Percentiles rank a stretch among this genome's conserved stretches.
Evolutionary conservation across 208 protist species (phyloP).

Genomic region (Crithidia brevicula): DNA sequence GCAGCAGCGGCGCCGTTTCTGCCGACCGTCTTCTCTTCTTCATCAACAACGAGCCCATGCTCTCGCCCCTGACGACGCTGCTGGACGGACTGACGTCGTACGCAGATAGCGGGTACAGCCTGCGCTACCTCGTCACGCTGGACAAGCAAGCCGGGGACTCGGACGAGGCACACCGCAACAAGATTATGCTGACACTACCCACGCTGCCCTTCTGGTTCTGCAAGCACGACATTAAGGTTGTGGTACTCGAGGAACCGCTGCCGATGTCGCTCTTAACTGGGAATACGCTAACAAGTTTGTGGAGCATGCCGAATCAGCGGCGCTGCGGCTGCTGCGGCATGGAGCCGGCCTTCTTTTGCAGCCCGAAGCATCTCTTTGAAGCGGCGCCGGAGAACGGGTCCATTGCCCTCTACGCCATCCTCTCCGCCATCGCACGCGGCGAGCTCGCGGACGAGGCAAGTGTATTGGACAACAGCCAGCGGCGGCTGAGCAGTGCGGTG

Average conservation of each 20-base stretch:
- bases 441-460: slow-evolving; percentile 9
- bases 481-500: slow-evolving; percentile 67
- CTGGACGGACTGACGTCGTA: slow-evolving; percentile 40
- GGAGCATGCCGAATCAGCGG: neutral
- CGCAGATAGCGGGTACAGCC: slow-evolving; percentile 25
- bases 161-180: slow-evolving; percentile 17
- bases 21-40: slow-evolving; percentile 44
- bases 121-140: slow-evolving; percentile 33
- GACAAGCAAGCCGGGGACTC: slow-evolving; percentile 13
- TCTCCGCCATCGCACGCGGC: slow-evolving; percentile 18
- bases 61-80: slow-evolving; percentile 46
- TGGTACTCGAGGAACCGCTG: slow-evolving; percentile 51
- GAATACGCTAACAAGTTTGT: neutral
- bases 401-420: slow-evolving; percentile 23
- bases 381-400: slow-evolving; percentile 19
- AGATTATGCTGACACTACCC: slow-evolving; percentile 22
- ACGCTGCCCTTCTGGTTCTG: slow-evolving; percentile 48
- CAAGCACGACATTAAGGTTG: slow-evolving; percentile 51
- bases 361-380: slow-evolving; percentile 37
- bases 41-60: slow-evolving; percentile 39
- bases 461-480: slow-evolving; percentile 33
- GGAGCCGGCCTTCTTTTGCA: slow-evolving; percentile 30
- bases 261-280: slow-evolving; percentile 16
- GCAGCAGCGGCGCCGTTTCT: slow-evolving; percentile 5
- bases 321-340: slow-evolving; percentile 28